Evolutionary conservation across 129 eudicot genomes (phyloP), one percentile per base, ranked within the genome.

Genomic region (Smallanthus sonchifolius): DNA sequence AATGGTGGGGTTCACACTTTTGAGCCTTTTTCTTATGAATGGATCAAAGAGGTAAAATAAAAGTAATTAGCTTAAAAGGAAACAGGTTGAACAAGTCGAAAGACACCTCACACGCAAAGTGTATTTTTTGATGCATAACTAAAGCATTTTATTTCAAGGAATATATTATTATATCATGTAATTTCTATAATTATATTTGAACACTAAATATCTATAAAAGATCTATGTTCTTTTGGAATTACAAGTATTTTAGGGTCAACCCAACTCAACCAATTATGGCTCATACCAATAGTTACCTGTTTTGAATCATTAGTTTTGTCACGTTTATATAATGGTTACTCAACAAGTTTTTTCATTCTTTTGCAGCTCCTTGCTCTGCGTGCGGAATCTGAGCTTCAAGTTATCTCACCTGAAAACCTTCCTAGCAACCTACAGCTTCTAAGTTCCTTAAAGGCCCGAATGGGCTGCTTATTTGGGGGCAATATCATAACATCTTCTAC

Each of bases 281-380:
- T 38, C 34, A 38, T 38, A 10, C 15, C 70, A 16, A 54, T 54
- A 6, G 11, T 54, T 17, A 17, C 28, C 28, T 17, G 60, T 17
- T 28, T 10, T 51, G 20, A 63, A 47, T 5, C 10, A 17, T 63
- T 63, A 11, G 20, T 67, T 67, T 49, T 49, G 38, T 20, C 38
- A 67, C 17, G 6, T 13, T 10, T 51, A 52, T 10, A 44, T 15
- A 17, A 28, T 0, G 47, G 57, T 59, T 63, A 80, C 75, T 60
- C 2, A 30, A 1, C 24, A 37, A 44, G 57, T 61, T 34, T 11
- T 66, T 35, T 15, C 40, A 9, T 69, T 70, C 34, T 80, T 48
- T 55, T 82, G 77, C 96, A 93, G 98, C 98, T 93, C 5, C 86
- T 93, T 85, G 74, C 86, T 51, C 55, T 93, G 86, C 92, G 98